These are phyloP conservation scores for Suillus plorans DNA, from an alignment of 768 basidiomycete genomes.

Conservation along the genomic window DNA sequence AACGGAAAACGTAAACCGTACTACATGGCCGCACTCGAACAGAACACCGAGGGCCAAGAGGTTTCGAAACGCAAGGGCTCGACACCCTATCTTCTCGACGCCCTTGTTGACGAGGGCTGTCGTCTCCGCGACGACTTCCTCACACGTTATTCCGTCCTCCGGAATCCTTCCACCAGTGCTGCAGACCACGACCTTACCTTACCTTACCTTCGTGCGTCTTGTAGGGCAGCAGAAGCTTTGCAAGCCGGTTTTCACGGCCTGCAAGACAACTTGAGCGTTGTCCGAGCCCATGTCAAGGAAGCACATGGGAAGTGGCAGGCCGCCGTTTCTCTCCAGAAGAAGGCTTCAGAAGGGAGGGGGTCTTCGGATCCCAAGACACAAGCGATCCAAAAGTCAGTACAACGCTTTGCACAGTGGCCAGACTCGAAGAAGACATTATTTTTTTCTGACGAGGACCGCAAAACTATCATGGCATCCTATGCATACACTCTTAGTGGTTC, in stretches of 20 bases:
- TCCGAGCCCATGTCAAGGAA: constrained; percentile 39
- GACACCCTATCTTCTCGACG: constrained; percentile 40
- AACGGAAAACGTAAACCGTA: constrained; percentile 35
- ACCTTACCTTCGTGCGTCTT: constrained; percentile 37
- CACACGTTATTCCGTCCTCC: constrained; percentile 30
- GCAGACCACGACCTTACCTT: constrained; percentile 33
- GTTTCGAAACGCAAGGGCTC: constrained; percentile 1
- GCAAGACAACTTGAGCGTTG: constrained; percentile 35
- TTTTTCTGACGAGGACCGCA: constrained; percentile 35
- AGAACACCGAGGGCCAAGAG: constrained; percentile 3
- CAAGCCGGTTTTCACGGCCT: constrained; percentile 17
- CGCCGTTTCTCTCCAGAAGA: constrained; percentile 10
- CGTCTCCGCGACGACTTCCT: constrained; percentile 35
- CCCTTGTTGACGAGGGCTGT: constrained; percentile 41
- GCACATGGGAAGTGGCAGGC: constrained; percentile 20
- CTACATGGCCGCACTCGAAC: constrained; percentile 24
- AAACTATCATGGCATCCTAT: constrained; percentile 50
- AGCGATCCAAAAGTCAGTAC: background rate
- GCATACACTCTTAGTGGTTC: constrained; percentile 37
- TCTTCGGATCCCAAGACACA: constrained; percentile 27
- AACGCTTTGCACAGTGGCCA: constrained; percentile 27
- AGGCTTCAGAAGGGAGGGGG: constrained; percentile 14
- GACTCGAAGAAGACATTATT: constrained; percentile 9
- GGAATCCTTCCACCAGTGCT: background rate
- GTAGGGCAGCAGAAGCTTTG: constrained; percentile 8